Base-by-base conservation (phyloP, 2,329 filamentous ascomycete species). In the Nemania sp. region DNA sequence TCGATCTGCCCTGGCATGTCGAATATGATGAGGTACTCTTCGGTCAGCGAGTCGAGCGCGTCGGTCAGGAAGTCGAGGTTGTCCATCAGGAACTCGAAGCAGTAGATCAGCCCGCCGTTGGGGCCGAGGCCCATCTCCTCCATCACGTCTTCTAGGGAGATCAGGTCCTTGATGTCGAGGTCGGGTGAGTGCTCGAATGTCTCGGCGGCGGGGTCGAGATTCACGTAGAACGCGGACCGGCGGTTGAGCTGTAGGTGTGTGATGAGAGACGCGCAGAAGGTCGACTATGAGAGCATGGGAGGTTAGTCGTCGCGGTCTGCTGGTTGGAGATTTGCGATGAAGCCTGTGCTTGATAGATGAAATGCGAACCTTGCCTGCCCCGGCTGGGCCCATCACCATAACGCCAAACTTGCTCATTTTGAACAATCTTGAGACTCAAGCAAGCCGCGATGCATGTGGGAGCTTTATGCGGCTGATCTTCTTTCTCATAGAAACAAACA, bases 1-100 rank as follows among this genome's bases (percentile, higher is more conserved):
- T 99, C 94, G 72, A 99, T 97, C 77, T 99, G 94, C 52, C 94
- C 94, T 0, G 94, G 94, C 89, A 97, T 97, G 75, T 99, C 94
- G 75, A 99, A 91, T 60, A 99, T 89, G 72, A 97, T 96, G 59
- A 99, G 82, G 72, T 96, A 97, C 66, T 97, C 94, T 66, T 99
- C 94, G 8, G 90, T 93, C 0, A 94, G 81, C 1, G 90, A 89
- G 33, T 82, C 79, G 37, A 95, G 78, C 2, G 89, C 86, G 20
- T 78, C 75, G 68, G 84, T 84, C 51, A 95, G 76, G 20, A 84
- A 85, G 51, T 91, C 70, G 66, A 96, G 89, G 73, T 89, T 92
- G 20, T 96, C 77, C 15, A 88, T 75, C 12, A 88, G 86, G 71
- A 93, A 89, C 68, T 94, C 69, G 50, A 93, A 76, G 72, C 91